Evolutionary conservation across 2,329 filamentous ascomycete species (phyloP), one percentile per base, ranked within the genome.

Genomic region (Sclerotinia trifoliorum): DNA sequence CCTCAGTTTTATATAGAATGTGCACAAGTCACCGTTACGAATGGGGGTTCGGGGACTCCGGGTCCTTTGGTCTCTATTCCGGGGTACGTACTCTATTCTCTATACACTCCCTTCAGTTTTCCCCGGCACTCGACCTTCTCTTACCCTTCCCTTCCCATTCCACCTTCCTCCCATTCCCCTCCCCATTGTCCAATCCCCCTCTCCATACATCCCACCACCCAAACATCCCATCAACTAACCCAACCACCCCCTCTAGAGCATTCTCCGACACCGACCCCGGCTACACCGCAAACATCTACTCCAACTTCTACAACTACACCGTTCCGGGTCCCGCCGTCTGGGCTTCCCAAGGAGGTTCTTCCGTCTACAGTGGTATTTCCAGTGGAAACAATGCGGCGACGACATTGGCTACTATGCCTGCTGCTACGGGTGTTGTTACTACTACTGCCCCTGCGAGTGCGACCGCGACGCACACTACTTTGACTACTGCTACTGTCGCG

Each of bases 1-100:
- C 73, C 75, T 0, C 75, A 76, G 65, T 78, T 77, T 70, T 78
- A 78, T 54, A 73, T 77, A 54, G 69, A 69, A 19, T 77, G 76
- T 51, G 75, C 75, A 0, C 76, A 77, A 58, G 60, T 77, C 2
- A 75, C 71, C 17, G 72, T 77, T 24, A 76, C 74, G 5, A 66
- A 67, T 17, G 75, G 75, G 1, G 75, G 75, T 26, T 68, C 66
- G 2, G 75, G 75, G 7, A 72, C 68, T 6, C 75, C 75, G 3
- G 68, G 73, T 1, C 75, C 74, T 4, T 52, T 76, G 0, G 75
- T 76, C 24, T 68, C 71, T 5, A 76, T 77, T 48, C 75, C 75
- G 0, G 75, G 75, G 15, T 75, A 71, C 15, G 66, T 44, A 1
- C 19, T 17, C 13, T 13, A 19, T 8, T 10, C 10, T 15, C 24